phyloP scores from a whole-genome alignment of 2,329 filamentous ascomycete genomes.

The Ophiostoma tasmaniense region DNA sequence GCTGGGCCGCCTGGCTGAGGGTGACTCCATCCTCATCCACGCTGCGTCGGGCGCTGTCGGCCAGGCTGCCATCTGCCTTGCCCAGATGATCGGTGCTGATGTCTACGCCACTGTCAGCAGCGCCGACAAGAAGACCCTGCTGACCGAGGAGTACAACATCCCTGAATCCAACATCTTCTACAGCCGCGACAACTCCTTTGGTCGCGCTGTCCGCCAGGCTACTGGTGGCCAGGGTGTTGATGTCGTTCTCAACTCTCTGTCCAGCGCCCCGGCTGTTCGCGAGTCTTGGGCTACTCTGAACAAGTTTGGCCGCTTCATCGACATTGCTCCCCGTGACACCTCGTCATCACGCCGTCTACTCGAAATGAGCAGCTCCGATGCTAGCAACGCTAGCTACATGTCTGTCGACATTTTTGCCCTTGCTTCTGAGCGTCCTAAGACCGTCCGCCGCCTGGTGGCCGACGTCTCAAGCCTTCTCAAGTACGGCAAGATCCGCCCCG shows the following conservation, averaged over 20 bases:
- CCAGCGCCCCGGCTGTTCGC: constrained; percentile 32
- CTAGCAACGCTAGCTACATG: constrained; percentile 38
- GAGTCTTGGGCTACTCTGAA: constrained; percentile 38
- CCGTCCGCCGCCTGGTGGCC: constrained; percentile 32
- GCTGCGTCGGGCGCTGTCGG: background rate
- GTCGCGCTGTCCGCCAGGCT: constrained; percentile 23
- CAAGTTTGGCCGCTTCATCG: constrained; percentile 26
- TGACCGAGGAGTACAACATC: constrained; percentile 32
- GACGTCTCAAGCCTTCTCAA: background rate
- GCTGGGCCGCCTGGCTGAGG: constrained; percentile 9
- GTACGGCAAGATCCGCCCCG: background rate
- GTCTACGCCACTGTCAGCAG: constrained; percentile 37
- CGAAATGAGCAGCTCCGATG: constrained; percentile 36
- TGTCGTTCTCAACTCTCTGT: constrained; percentile 35
- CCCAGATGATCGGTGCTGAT: constrained; percentile 31
- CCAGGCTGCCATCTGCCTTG: constrained; percentile 31
- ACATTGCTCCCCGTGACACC: constrained; percentile 15
- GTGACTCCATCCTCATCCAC: background rate
- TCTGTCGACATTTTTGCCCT: constrained; percentile 39
- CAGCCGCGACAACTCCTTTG: constrained; percentile 28
- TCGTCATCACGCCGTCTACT: constrained; percentile 29
- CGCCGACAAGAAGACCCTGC: constrained; percentile 32
- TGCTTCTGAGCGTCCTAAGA: constrained; percentile 33
- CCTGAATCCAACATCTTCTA: constrained; percentile 31
- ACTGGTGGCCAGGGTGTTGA: constrained; percentile 31